A percentile compares a stretch with the other conserved stretches of the same genome.
phyloP scores from a whole-genome alignment of 495 filamentous ascomycete genomes.

The Podospora comata region DNA sequence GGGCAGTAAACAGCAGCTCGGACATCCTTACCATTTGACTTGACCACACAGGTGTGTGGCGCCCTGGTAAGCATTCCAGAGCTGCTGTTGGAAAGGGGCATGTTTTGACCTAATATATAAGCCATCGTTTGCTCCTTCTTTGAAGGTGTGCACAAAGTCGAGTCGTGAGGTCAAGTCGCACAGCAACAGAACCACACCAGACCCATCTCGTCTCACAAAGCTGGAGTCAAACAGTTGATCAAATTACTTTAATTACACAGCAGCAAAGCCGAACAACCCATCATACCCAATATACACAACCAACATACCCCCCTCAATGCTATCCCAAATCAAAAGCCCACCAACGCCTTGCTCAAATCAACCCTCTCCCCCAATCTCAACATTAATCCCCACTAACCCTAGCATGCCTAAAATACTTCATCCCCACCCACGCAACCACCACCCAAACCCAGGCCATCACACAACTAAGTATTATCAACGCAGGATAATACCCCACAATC shows the following conservation, averaged over 20 bases:
- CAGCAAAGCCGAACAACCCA: too few relatives aligned
- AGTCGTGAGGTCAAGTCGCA: too few relatives aligned
- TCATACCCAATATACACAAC: too few relatives aligned
- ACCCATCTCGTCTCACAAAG: too few relatives aligned
- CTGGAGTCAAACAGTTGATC: too few relatives aligned
- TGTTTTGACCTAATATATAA: not conserved
- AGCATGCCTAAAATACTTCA: conserved; percentile 99
- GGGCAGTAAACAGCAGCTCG: too few relatives aligned
- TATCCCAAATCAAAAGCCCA: not conserved
- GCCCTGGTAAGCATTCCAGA: not conserved
- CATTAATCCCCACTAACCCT: conserved; percentile 62
- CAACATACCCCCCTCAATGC: not conserved
- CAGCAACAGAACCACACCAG: too few relatives aligned
- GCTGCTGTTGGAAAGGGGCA: not conserved
- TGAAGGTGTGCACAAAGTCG: not conserved
- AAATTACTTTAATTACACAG: too few relatives aligned
- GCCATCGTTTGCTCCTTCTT: not conserved
- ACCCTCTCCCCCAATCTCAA: not conserved
- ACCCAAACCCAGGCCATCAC: conserved; percentile 99
- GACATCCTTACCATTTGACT: not conserved
- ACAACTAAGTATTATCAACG: conserved; percentile 83
- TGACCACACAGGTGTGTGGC: too few relatives aligned
- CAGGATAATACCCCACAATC: conserved; percentile 95
- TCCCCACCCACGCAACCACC: conserved; percentile 91
- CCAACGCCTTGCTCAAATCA: not conserved